Base-by-base conservation (phyloP, 495 filamentous ascomycete genomes). In the Hypoxylon fuscum region DNA sequence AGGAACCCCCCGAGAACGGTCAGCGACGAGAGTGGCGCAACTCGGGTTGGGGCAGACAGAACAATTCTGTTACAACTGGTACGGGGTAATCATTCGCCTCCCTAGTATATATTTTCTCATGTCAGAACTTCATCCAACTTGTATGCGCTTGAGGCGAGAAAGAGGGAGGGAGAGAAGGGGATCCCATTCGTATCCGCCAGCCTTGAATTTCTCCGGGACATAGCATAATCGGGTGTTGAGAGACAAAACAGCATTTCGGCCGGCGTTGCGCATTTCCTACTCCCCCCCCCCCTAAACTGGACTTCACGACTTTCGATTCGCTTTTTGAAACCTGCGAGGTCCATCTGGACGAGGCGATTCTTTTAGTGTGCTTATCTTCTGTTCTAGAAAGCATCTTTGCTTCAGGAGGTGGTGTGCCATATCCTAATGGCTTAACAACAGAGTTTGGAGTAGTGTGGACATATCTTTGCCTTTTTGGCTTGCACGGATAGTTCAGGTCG, bases 11-110 rank as follows among this genome's bases (percentile, higher is more conserved):
- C 14, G 72, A 72, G 14, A 72, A 72, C 25, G 55, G 65, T 57
- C 71, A 77, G 52, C 70, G 68, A 52, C 67, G 74, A 65, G 80
- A 83, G 37, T 84, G 82, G 76, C 76, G 83, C 1, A 83, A 83
- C 63, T 85, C 81, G 8, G 80, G 69, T 10, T 84, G 79, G 80
- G 74, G 68, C 22, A 74, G 72, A 35, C 76, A 72, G 42, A 76
- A 76, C 43, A 77, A 44, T 59, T 69, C 70, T 47, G 68, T 72
- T 31, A 60, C 67, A 3, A 70, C 69, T 25, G 66, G 69, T 52
- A 71, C 69, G 12, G 63, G 64, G 21, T 72, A 65, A 55, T 40
- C 41, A 47, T 46, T 51, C 21, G 18, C 25, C 37, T 22, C n/a
- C 41, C 32, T 20, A 32, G 64, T 63, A 68, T 64, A 68, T 68